Evolutionary conservation across 1,139 yeast species (phyloP).

Genomic region (Pneumocystis oryctolagi): DNA sequence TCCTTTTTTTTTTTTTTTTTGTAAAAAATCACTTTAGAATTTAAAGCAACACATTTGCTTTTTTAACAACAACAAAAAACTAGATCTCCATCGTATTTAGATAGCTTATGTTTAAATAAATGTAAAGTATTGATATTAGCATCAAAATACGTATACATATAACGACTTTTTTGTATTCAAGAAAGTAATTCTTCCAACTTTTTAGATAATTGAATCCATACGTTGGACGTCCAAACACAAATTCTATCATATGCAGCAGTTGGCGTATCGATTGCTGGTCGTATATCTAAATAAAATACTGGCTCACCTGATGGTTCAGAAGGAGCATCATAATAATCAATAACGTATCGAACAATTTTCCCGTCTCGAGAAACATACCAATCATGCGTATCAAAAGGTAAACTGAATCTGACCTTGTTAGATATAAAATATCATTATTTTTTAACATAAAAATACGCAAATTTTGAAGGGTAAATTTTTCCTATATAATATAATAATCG

Average conservation of each 20-base stretch:
- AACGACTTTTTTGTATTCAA: background rate
- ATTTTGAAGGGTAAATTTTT: conserved; percentile 53
- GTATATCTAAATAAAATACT: conserved; percentile 75
- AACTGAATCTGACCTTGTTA: conserved; percentile 30
- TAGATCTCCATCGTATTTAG: no score
- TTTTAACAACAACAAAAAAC: no score
- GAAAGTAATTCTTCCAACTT: background rate
- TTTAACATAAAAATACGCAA: conserved; percentile 26
- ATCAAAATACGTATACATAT: no score
- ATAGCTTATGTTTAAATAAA: no score
- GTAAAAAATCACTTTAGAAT: no score
- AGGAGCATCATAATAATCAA: conserved; percentile 87
- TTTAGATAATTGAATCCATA: conserved; percentile 3
- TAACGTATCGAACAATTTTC: conserved; percentile 64
- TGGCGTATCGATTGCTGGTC: conserved; percentile 69
- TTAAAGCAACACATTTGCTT: no score
- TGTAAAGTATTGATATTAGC: background rate
- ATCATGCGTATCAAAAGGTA: conserved; percentile 96
- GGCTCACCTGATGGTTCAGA: conserved; percentile 86
- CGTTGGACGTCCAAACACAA: conserved; percentile 6
- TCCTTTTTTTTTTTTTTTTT: no score
- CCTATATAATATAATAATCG: conserved; percentile 51
- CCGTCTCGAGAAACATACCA: conserved; percentile 76
- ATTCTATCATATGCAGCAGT: background rate
- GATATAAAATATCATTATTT: background rate